Conservation (phyloP, 2,329 filamentous ascomycete species). For the Aulographum hederae region DNA sequence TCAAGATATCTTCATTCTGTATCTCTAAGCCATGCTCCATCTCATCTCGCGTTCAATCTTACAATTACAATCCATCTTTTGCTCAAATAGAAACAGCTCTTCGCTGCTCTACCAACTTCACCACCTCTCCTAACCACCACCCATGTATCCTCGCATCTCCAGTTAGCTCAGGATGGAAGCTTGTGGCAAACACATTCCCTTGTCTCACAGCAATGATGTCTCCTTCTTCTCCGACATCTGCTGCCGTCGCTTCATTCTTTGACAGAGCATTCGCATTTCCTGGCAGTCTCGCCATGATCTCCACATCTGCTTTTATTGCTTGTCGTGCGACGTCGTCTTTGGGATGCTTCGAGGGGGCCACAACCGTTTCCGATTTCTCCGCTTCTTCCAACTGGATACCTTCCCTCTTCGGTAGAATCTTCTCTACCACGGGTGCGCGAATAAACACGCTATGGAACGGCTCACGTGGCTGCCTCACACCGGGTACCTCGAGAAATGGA, state of each 20-base stretch:
- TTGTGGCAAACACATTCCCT: slow-evolving; percentile 83
- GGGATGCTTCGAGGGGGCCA: slow-evolving; percentile 35
- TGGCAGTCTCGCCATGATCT: slow-evolving; percentile 39
- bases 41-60: too few species aligned
- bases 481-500: slow-evolving; percentile 39
- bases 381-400: slow-evolving; percentile 34
- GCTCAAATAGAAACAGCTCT: too few species aligned
- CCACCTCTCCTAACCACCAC: slow-evolving; percentile 54
- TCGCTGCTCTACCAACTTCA: background rate
- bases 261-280: slow-evolving; percentile 30
- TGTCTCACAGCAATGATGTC: slow-evolving; percentile 83
- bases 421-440: slow-evolving; percentile 80
- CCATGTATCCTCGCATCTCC: slow-evolving; percentile 72
- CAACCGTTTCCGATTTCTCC: slow-evolving; percentile 29
- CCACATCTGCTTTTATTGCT: slow-evolving; percentile 30
- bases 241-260: slow-evolving; percentile 26
- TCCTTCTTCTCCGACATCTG: slow-evolving; percentile 32
- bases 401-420: slow-evolving; percentile 38
- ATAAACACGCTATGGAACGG: slow-evolving; percentile 82
- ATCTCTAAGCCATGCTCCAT: too few species aligned
- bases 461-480: slow-evolving; percentile 6
- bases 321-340: slow-evolving; percentile 25
- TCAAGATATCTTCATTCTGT: too few species aligned
- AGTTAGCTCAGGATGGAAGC: slow-evolving; percentile 90
- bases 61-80: too few species aligned